Evolutionary conservation across 2,329 filamentous ascomycete genomes (phyloP), one percentile per base, ranked within the genome.

Genomic region (Lecanoromycetidae sp.): DNA sequence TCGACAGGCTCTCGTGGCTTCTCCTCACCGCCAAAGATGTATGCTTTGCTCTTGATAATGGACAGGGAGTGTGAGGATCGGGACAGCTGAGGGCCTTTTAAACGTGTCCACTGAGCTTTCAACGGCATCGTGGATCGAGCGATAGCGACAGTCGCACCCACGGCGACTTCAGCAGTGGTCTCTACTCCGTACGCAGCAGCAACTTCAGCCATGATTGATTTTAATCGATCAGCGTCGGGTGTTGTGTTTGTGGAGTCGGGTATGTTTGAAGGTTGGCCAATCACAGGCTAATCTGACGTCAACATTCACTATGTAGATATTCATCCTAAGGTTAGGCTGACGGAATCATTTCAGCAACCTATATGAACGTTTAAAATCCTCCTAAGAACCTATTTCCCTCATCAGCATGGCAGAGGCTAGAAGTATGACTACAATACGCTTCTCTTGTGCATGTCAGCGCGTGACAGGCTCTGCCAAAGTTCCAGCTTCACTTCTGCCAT

Each of bases 21-120:
- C 41, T 80, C 63, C 61, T 91, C 85, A 55, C 86, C 87, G 50
- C 87, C 86, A 58, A 87, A 93, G 57, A 93, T 71, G 62, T 78
- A 82, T 36, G 75, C 72, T n/a, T 67, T 71, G 12, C 71, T 66
- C 37, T 66, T 68, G 19, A 81, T 63, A 33, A 82, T 68, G 35
- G 84, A 74, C 55, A 87, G 61, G 3, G 76, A 74, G 58, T 91
- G 85, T 0, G 84, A 87, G 1, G 85, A 90, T 45, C 84, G 79
- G 32, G 77, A 76, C 6, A 87, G 70, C 1, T 68, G 54, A 3
- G 74, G 71, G 27, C 75, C 58, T 33, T 69, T 60, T 37, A 82
- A 69, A 55, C 49, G 39, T 22, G 45, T 46, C 49, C 49, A 55
- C 17, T 13, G 26, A 26, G 49, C 53, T 46, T 48, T 50, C 40